Evolutionary conservation across 2,329 filamentous ascomycete species (phyloP), one percentile per base, ranked within the genome.

Genomic region (Chaetomium globosum): DNA sequence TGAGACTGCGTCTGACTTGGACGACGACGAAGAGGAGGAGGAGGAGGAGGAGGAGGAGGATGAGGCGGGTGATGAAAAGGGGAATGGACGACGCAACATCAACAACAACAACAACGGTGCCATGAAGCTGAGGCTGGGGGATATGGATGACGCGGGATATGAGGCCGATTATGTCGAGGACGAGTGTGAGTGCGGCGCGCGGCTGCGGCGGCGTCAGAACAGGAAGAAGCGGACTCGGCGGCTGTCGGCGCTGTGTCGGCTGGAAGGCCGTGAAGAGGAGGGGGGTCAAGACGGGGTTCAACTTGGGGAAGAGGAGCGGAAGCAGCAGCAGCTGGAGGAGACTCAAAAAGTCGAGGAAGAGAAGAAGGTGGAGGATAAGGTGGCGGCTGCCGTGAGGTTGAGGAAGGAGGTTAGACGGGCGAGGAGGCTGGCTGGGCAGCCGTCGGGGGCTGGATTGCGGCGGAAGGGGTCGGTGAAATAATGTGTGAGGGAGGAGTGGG

Each of bases 351-450:
- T 23, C 12, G 26, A 48, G 7, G 21, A 19, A 12, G 43, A n/a
- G 28, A 48, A 49, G 48, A 61, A 39, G 48, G 9, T 9, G n/a
- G 48, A 71, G 69, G 46, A 57, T 71, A 21, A 58, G 4, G 26
- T 55, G 21, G 68, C 72, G 19, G 67, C 72, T 8, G 75, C 74
- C 0, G 67, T 75, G 7, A 69, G 71, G 31, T 58, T 77, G 57
- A 69, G 76, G 8, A 77, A 77, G 66, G 71, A 77, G 52, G 69
- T 68, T 28, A 77, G 75, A 52, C 28, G 31, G 49, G 65, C 61
- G 21, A 65, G 63, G 33, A 69, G 72, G 63, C 56, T 74, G 51
- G 73, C 72, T 1, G 64, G 66, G 4, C 33, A 65, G 31, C 36
- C 61, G 12, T 46, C 62, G 16, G 3, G 23, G 53, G 63, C 51